These are phyloP conservation scores for Stephania japonica DNA, from an alignment of 164 flowering plant species.

Conservation along the genomic window DNA sequence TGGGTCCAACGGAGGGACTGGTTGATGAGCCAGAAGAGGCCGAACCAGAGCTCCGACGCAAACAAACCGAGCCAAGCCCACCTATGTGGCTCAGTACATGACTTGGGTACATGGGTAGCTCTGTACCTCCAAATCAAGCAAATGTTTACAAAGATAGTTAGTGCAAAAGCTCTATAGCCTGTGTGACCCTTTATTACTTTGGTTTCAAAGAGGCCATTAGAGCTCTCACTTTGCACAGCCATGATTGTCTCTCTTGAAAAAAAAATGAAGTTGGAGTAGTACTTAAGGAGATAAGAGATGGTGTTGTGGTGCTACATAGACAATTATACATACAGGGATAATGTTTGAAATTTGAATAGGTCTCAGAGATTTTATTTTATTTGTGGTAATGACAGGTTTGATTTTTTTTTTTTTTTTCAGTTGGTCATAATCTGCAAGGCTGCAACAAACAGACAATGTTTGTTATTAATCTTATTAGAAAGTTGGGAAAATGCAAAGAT, in stretches of 20 bases:
- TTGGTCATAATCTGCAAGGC: too few relatives aligned
- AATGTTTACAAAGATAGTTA: conserved; percentile 21
- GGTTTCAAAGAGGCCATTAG: conserved; percentile 18
- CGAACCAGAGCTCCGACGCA: conserved; percentile 29
- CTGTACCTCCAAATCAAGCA: conserved; percentile 25
- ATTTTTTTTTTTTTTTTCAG: too few relatives aligned
- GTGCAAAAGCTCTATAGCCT: conserved; percentile 8
- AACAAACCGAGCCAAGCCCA: conserved; percentile 31
- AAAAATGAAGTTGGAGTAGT: too few relatives aligned
- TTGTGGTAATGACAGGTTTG: too few relatives aligned
- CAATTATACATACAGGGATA: too few relatives aligned
- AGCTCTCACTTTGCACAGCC: not conserved
- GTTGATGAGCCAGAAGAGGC: conserved; percentile 25
- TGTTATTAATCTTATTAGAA: too few relatives aligned
- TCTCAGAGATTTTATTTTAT: too few relatives aligned
- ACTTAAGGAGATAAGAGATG: too few relatives aligned
- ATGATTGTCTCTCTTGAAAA: not conserved
- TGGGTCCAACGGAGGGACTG: conserved; percentile 23
- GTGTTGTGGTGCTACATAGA: too few relatives aligned
- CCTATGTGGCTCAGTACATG: conserved; percentile 7
- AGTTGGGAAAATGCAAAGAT: too few relatives aligned
- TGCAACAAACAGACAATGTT: too few relatives aligned
- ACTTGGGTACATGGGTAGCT: conserved; percentile 13
- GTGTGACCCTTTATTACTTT: conserved; percentile 13
- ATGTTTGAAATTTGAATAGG: too few relatives aligned